Evolutionary conservation across 2,329 filamentous ascomycete genomes (phyloP), one percentile per base, ranked within the genome.

Genomic region (Mollisiaceae sp.): DNA sequence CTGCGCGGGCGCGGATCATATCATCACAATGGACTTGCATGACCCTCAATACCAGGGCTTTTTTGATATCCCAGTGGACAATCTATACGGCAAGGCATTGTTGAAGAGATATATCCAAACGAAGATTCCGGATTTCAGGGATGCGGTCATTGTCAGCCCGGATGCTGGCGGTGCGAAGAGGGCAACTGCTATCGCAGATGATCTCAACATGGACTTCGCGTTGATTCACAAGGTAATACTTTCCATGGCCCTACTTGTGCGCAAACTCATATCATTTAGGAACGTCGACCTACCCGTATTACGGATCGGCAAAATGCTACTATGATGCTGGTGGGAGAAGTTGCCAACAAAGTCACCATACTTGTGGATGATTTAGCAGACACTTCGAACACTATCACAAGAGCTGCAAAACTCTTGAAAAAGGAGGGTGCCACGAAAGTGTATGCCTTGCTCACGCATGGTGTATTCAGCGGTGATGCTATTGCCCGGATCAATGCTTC

Each of bases 61-160:
- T 83, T 98, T 99, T 76, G 94, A 99, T 76, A 97, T 98, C 65
- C 95, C 95, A 2, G 95, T 99, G 64, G 95, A 99, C 81, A 99
- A 99, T 78, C 85, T 99, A 20, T 98, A 98, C 80, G 94, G 90
- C 64, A 89, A 91, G 72, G 89, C 91, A 59, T 81, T 94, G 59
- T 82, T 91, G 62, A 87, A 89, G 76, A 85, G 85, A 67, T 91
- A 90, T 75, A 90, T 91, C 72, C 89, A 93, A 76, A 89, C 91
- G 75, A 88, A 93, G 74, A 95, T 99, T 76, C 75, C 75, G 58
- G 90, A 94, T 75, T 94, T 89, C 79, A 90, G 89, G 78, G 87
- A 94, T 65, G 91, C 92, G 43, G 93, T 99, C 55, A 91, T 99
- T 75, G 94, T 99, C 74, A 97, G 92, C 75, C 95, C 95, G 8